phyloP scores from a whole-genome alignment of 495 filamentous ascomycete species.

The Xylaria venustula region DNA sequence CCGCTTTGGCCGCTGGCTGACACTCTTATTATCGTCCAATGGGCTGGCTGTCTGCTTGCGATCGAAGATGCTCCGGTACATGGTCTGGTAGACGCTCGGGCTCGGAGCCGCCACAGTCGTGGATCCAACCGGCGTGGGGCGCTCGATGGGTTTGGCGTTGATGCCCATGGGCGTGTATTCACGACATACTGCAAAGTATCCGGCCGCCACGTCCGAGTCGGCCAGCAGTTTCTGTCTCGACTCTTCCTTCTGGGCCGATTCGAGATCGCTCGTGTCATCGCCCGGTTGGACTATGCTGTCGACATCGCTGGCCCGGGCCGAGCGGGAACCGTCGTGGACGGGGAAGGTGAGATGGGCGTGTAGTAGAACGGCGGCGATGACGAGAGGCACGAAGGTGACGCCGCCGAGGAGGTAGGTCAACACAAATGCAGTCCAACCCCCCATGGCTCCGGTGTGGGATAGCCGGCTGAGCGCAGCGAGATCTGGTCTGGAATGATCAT shows the following conservation, averaged over 20 bases:
- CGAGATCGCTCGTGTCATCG: slow-evolving; percentile 48
- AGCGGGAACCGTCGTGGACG: slow-evolving; percentile 34
- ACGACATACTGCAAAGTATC: slow-evolving; percentile 92
- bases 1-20: slow-evolving; percentile 64
- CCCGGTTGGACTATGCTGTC: slow-evolving; percentile 47
- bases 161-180: slow-evolving; percentile 88
- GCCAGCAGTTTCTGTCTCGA: slow-evolving; percentile 41
- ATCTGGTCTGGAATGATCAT: slow-evolving; percentile 25
- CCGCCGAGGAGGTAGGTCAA: slow-evolving; percentile 84
- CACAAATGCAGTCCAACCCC: slow-evolving; percentile 66
- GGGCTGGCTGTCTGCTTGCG: slow-evolving; percentile 60
- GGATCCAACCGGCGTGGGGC: slow-evolving; percentile 76
- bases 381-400: slow-evolving; percentile 80
- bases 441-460: slow-evolving; percentile 48
- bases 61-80: slow-evolving; percentile 96
- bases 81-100: slow-evolving; percentile 92
- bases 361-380: slow-evolving; percentile 61
- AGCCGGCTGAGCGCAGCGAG: slow-evolving; percentile 21
- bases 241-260: slow-evolving; percentile 44
- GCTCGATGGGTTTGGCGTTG: slow-evolving; percentile 88
- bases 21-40: slow-evolving; percentile 43
- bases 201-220: slow-evolving; percentile 82
- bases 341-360: slow-evolving; percentile 72
- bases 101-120: slow-evolving; percentile 66
- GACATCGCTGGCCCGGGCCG: slow-evolving; percentile 16